A percentile compares a stretch with the other conserved stretches of the same genome.
Conservation (phyloP, 306 rosid species). For the Cicer cuneatum region DNA sequence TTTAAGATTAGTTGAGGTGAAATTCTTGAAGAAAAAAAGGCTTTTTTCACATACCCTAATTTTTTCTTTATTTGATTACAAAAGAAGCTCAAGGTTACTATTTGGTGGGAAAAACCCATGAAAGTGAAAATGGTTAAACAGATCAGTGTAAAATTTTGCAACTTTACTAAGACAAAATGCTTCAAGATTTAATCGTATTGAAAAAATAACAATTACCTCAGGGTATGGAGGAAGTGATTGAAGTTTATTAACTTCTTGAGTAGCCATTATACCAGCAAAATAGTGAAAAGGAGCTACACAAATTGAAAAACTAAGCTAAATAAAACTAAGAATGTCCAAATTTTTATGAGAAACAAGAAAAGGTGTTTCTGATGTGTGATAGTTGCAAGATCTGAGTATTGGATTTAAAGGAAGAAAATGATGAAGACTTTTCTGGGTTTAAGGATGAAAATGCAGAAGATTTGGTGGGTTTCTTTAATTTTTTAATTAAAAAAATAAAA, state of each 20-base stretch:
- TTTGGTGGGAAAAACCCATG: neutral
- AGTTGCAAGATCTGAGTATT: constrained; percentile 46
- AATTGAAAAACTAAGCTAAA: neutral
- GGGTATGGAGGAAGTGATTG: constrained; percentile 81
- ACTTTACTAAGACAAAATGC: neutral
- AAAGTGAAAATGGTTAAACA: neutral
- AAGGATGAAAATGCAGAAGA: no score
- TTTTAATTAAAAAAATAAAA: no score
- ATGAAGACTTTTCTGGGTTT: no score
- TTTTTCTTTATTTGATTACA: neutral
- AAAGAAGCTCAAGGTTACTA: no score
- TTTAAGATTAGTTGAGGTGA: neutral
- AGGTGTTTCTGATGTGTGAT: constrained; percentile 46
- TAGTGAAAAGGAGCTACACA: constrained; percentile 41
- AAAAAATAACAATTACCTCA: constrained; percentile 57
- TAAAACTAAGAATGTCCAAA: neutral
- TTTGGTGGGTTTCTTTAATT: no score
- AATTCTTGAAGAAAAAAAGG: neutral
- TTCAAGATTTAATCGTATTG: neutral
- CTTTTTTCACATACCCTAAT: neutral
- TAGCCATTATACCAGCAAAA: constrained; percentile 63
- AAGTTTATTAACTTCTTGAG: constrained; percentile 70
- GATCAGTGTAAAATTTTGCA: neutral
- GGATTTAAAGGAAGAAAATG: constrained; percentile 53
- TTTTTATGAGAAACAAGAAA: neutral